Evolutionary conservation across 2,329 filamentous ascomycete genomes (phyloP).

Genomic region (Akanthomyces uredinophilus): DNA sequence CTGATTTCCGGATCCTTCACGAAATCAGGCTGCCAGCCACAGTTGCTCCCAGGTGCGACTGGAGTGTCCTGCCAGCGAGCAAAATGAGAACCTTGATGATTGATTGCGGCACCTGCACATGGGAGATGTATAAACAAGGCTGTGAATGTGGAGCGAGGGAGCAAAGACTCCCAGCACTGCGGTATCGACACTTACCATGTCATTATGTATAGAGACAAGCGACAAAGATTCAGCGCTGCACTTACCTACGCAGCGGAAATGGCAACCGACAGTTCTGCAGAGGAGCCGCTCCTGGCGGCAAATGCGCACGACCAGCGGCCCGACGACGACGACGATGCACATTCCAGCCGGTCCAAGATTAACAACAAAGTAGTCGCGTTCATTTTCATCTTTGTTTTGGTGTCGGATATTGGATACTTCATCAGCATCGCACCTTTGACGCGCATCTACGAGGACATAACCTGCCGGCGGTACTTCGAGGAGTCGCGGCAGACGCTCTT

Average conservation of each 20-base stretch:
- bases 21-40: not conserved
- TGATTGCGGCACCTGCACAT: not conserved
- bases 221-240: not conserved
- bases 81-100: not conserved
- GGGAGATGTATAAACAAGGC: not conserved
- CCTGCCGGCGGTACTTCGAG: not conserved
- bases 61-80: too few relatives aligned
- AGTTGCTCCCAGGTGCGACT: not conserved
- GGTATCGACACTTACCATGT: not conserved
- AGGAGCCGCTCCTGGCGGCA: conserved; percentile 6
- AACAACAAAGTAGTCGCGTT: not conserved
- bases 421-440: conserved; percentile 7
- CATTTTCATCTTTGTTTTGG: not conserved
- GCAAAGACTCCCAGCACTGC: not conserved
- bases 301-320: not conserved
- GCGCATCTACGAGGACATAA: conserved; percentile 9
- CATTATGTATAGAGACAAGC: not conserved
- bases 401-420: conserved; percentile 4
- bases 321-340: not conserved
- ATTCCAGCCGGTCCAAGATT: not conserved
- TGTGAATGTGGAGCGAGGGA: not conserved
- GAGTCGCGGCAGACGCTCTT: not conserved
- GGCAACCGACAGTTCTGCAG: not conserved
- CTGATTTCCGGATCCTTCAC: not conserved
- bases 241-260: not conserved